Evolutionary conservation across 768 basidiomycete species (phyloP), one percentile per base, ranked within the genome.

Genomic region (Kwoniella mangroviensis): DNA sequence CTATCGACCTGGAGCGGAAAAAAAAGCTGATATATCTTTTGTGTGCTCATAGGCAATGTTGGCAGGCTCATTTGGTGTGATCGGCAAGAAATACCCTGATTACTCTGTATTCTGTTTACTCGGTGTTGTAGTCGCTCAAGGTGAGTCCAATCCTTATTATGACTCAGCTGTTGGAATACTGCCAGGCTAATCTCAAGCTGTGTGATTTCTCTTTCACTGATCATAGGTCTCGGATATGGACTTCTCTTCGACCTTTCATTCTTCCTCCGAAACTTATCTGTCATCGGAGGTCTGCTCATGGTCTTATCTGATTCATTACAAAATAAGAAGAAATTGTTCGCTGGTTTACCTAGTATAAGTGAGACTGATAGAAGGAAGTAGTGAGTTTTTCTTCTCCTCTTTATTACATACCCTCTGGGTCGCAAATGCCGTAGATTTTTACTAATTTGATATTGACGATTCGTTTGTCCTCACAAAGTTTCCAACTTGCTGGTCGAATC

Each of bases 171-270:
- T 56, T 26, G 26, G 59, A 0, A 10, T 24, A 5, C 5, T 41
- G 2, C 34, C 3, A 34, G 17, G 52, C 21, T 42, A 21, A 5
- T 34, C 0, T 60, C n/a, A 40, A 10, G 28, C 22, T 49, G 51
- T 34, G 22, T 70, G 15, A 53, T 67, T 26, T 7, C n/a, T 24
- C 28, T 13, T 40, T 10, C n/a, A 21, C 12, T 2, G 19, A 21
- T 45, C 0, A 22, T 53, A 80, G 79, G 96, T 55, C 92, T 99
- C 76, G 97, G 97, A 75, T 99, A 99, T 80, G 97, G 97, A 42
- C 92, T 99, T 83, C 96, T 99, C 80, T 99, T 99, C 84, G 97
- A 98, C 87, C 88, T 98, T 83, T 98, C 92, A 85, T 99, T 99
- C 88, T 99, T 99, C 93, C 91, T 98, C 55, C 94, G 97, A 83